Percentiles rank a stretch among this genome's conserved stretches.
Conservation (phyloP, 2,329 filamentous ascomycete species). For the Colletotrichum noveboracense region DNA sequence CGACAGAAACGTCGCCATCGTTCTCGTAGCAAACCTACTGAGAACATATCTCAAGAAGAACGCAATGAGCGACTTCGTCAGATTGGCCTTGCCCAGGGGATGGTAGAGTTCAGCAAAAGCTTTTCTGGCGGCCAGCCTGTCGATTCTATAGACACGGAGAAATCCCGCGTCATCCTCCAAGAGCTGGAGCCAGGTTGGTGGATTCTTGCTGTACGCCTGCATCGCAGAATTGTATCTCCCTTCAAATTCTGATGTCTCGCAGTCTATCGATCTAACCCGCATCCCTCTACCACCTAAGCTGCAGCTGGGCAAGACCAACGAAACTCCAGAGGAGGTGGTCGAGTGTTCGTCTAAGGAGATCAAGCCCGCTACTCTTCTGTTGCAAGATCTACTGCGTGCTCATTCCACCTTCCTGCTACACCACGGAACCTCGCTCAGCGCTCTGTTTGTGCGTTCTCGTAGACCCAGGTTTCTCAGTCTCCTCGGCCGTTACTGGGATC, state of each 20-base stretch:
- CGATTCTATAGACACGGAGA: conserved; percentile 90
- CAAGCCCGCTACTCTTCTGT: conserved; percentile 78
- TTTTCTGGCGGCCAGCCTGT: conserved; percentile 81
- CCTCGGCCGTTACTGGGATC: conserved; percentile 82
- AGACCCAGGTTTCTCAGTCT: conserved; percentile 74
- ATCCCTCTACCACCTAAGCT: conserved; percentile 65
- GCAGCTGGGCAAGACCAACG: conserved; percentile 43
- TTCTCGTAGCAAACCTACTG: conserved; percentile 45
- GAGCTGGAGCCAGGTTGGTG: conserved; percentile 95
- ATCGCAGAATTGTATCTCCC: background rate
- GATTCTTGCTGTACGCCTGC: conserved; percentile 82
- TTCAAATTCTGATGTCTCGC: background rate
- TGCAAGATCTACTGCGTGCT: conserved; percentile 82
- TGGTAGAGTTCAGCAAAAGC: conserved; percentile 89
- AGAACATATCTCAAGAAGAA: conserved; percentile 62
- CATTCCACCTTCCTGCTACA: conserved; percentile 87
- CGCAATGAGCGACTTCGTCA: conserved; percentile 88
- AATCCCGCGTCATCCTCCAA: conserved; percentile 80
- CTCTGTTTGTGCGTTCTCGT: conserved; percentile 69
- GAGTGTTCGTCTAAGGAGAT: conserved; percentile 93
- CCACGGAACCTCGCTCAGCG: conserved; percentile 76
- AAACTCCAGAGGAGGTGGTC: conserved; percentile 49
- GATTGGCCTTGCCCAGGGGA: conserved; percentile 94
- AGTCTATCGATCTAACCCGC: conserved; percentile 84
- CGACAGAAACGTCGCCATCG: conserved; percentile 44